Base-by-base conservation (phyloP, 306 rosid genomes). In the Vigna reflexopilosa region DNA sequence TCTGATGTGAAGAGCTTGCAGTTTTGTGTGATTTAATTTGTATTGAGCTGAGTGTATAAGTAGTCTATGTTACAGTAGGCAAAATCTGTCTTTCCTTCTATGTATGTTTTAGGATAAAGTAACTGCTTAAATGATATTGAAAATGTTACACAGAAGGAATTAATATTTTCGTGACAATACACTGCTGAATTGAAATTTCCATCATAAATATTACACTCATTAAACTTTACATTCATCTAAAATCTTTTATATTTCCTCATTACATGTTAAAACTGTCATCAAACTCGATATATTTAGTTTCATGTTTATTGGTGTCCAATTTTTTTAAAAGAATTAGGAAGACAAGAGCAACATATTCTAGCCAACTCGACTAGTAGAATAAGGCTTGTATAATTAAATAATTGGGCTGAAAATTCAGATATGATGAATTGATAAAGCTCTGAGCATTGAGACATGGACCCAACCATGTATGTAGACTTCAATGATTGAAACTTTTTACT, bases 401-500 rank as follows among this genome's bases (percentile, higher is more conserved):
- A 16, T 22, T 73, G 62, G 58, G 65, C 48, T 55, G 51, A 56
- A 42, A 72, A 51, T 47, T 40, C n/a, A 50, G 61, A 72, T 57
- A 30, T 52, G 20, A 34, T 58, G 22, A 45, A 15, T 81, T 57
- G 34, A 67, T 45, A 56, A 20, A 67, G 67, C 45, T 38, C 55
- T 26, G 48, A 52, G 51, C 48, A 7, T 64, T 20, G 34, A 11
- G 59, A 62, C 47, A n/a, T 55, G 45, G 17, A 16, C 19, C 30
- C 67, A 44, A 57, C 55, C 70, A 24, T 20, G 58, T 72, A 58
- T 57, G n/a, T 16, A 56, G 40, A 49, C 38, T 75, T 63, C 77
- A 78, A 57, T 70, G 24, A 49, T 75, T 67, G 52, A 59, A 77
- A 77, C 84, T 86, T 63, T 42, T 72, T 73, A 65, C 47, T 80